phyloP scores from a whole-genome alignment of 2,329 filamentous ascomycete species.

The Ramularia collo-cygni region DNA sequence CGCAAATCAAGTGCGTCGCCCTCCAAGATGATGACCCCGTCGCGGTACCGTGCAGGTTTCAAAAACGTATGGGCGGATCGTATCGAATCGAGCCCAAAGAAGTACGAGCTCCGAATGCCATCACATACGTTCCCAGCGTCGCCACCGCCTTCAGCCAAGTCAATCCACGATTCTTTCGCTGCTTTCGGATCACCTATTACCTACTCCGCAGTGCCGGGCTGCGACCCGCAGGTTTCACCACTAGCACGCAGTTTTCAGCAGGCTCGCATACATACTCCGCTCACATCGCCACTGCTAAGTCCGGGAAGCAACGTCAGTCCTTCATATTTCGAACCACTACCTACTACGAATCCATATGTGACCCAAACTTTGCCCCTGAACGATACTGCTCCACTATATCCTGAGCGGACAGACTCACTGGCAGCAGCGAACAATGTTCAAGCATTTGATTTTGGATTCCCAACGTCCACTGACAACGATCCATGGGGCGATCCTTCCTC shows the following conservation, averaged over 20 bases:
- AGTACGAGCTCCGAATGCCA: constrained; percentile 44
- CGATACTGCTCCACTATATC: constrained; percentile 25
- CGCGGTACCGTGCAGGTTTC: constrained; percentile 39
- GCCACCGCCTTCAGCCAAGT: constrained; percentile 40
- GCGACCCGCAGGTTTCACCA: constrained; percentile 26
- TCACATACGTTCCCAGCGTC: constrained; percentile 37
- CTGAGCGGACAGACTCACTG: constrained; percentile 20
- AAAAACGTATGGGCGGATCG: constrained; percentile 48
- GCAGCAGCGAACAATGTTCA: constrained; percentile 20
- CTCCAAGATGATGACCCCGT: constrained; percentile 50
- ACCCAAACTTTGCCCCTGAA: constrained; percentile 23
- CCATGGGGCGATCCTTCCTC: constrained; percentile 14
- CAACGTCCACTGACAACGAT: constrained; percentile 15
- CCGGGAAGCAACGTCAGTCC: constrained; percentile 13
- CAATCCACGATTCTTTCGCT: constrained; percentile 32
- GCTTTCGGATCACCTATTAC: constrained; percentile 24
- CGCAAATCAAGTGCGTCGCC: constrained; percentile 28
- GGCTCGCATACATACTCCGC: constrained; percentile 25
- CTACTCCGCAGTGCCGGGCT: constrained; percentile 16
- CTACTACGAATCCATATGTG: constrained; percentile 15
- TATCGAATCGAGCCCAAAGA: constrained; percentile 38
- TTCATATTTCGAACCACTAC: constrained; percentile 21
- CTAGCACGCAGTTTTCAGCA: constrained; percentile 27
- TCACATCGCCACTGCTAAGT: constrained; percentile 22
- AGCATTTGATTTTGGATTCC: constrained; percentile 30